Evolutionary conservation across 1,284 basidiomycete species (phyloP).

Genomic region (Apiotrichum gracile): DNA sequence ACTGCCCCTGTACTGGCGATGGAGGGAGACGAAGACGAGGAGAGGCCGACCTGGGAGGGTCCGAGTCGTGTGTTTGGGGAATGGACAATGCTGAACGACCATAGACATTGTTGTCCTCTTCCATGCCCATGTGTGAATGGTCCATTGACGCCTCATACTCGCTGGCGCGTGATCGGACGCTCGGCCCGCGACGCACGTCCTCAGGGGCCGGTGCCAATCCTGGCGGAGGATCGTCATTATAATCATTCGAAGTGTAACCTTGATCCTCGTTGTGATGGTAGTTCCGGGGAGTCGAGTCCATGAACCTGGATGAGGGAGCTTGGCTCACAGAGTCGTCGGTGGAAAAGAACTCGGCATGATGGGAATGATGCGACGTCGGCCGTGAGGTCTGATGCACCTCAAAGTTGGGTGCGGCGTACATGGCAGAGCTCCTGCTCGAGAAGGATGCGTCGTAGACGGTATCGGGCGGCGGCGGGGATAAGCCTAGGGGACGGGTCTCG

Average conservation of each 20-base stretch:
- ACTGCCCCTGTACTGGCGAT: not conserved
- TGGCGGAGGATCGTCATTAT: not conserved
- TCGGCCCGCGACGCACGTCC: not conserved
- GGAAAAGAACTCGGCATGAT: not conserved
- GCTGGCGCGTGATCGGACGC: conserved; percentile 2
- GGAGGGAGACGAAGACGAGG: conserved; percentile 3
- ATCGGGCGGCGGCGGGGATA: not conserved
- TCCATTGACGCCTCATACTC: conserved; percentile 2
- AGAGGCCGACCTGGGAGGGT: conserved; percentile 1
- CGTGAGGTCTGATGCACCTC: not conserved
- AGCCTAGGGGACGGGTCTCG: not conserved
- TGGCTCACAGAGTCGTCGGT: too few relatives aligned
- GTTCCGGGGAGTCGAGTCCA: not conserved
- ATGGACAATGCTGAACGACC: not conserved
- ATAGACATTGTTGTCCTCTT: not conserved
- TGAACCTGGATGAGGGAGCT: not conserved
- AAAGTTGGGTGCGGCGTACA: not conserved
- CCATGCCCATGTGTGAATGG: not conserved
- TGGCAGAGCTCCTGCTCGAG: not conserved
- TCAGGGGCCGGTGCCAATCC: not conserved
- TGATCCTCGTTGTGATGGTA: not conserved
- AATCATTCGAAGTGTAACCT: not conserved
- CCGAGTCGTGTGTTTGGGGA: not conserved
- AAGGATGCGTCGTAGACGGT: not conserved
- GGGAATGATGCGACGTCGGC: not conserved